phyloP scores from a whole-genome alignment of 108 stramenopile species.

The Schizochytrium sp. region DNA sequence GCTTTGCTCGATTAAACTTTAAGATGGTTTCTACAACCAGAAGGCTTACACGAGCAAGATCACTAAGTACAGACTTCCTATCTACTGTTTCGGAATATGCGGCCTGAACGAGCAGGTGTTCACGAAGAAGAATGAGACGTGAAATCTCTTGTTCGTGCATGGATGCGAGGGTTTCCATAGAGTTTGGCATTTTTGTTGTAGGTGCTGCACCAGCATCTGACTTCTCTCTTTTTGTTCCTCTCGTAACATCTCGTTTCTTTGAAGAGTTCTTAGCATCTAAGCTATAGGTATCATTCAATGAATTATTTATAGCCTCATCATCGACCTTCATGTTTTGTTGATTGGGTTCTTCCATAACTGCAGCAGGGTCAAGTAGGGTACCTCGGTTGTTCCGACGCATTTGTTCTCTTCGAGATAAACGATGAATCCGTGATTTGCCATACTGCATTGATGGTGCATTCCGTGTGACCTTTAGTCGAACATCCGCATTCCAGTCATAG shows the following conservation, averaged over 20 bases:
- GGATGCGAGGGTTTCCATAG: not conserved
- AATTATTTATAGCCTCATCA: too few species aligned
- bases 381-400: too few species aligned
- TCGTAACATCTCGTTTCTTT: too few species aligned
- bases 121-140: not conserved
- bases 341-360: too few species aligned
- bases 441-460: not conserved
- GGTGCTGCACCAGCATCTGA: too few species aligned
- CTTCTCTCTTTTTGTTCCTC: too few species aligned
- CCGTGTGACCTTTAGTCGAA: not conserved
- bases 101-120: not conserved
- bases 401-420: too few species aligned
- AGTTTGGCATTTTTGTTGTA: not conserved
- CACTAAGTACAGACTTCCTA: not conserved
- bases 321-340: too few species aligned
- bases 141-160: not conserved
- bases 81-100: not conserved
- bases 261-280: too few species aligned
- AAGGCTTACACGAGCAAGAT: conserved; percentile 7
- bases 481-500: not conserved
- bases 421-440: too few species aligned
- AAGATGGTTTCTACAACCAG: conserved; percentile 16
- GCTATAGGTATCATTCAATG: too few species aligned
- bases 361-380: too few species aligned
- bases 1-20: not conserved